Percentiles rank a stretch among this genome's conserved stretches.
These are phyloP conservation scores for Rhytidiadelphus loreus DNA, from an alignment of 225 moss, liverwort and hornwort genomes.

Conservation along the genomic window DNA sequence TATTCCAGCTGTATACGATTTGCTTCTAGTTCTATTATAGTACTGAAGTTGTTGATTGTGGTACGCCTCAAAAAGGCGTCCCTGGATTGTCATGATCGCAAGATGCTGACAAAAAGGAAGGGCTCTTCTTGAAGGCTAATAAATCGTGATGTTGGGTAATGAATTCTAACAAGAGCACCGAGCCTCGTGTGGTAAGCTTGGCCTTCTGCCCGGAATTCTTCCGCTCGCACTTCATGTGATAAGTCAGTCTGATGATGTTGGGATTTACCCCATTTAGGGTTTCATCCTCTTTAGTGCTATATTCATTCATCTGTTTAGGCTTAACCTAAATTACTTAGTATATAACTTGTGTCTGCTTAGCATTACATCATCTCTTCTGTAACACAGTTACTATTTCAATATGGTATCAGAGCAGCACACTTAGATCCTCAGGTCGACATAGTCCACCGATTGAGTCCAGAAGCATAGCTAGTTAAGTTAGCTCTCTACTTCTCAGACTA, in stretches of 20 bases:
- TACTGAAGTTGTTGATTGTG: background rate
- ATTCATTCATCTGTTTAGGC: too few species aligned
- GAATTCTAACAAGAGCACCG: background rate
- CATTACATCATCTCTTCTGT: too few species aligned
- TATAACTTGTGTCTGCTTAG: too few species aligned
- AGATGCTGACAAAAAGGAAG: background rate
- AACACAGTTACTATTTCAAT: too few species aligned
- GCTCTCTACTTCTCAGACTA: too few species aligned
- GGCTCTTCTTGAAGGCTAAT: background rate
- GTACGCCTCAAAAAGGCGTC: background rate
- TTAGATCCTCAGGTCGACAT: too few species aligned
- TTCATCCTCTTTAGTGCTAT: too few species aligned
- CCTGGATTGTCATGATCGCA: background rate
- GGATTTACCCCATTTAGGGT: too few species aligned
- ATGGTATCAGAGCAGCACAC: too few species aligned
- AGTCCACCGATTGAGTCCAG: too few species aligned
- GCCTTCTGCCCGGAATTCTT: background rate
- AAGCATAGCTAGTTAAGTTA: too few species aligned
- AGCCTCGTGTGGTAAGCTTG: background rate
- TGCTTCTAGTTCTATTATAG: background rate
- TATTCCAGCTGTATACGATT: background rate
- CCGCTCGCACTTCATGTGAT: background rate
- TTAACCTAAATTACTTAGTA: too few species aligned
- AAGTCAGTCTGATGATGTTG: background rate
- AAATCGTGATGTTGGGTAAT: background rate